Base-by-base conservation (phyloP, 1,284 basidiomycete genomes). In the Puccinia novopanici region DNA sequence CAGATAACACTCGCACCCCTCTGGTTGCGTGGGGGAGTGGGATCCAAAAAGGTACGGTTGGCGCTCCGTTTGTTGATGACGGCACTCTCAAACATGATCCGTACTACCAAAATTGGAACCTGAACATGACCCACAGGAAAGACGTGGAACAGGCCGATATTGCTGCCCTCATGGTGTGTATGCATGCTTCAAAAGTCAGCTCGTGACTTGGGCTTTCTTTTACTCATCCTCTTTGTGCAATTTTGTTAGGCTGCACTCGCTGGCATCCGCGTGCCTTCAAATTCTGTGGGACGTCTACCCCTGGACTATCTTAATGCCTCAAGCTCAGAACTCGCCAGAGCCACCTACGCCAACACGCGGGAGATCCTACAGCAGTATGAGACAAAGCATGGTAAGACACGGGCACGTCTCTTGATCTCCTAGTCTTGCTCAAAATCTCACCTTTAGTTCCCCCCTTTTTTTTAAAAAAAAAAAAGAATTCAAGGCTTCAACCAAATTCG, bases 121-220 rank as follows among this genome's bases (percentile, higher is more conserved):
- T 92, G 1, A 84, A 81, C 24, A 88, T 89, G 75, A 85, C 92
- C 0, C 86, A 89, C 37, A 88, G 92, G 19, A 88, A 89, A 42
- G 92, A 95, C 83, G 88, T 95, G 2, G 92, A 92, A 81, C 94
- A 95, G 84, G 94, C 93, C 0, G 93, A 95, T 83, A 88, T 95
- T 27, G 89, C 94, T 12, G 88, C 91, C 8, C 87, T 95, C 61
- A 93, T 95, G 91, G 88, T 84, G 54, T 65, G 83, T 52, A 17
- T 15, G 22, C 34, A 34, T 34, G 34, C 34, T 34, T 34, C 34
- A 34, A 34, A 34, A 34, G 34, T 4, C 34, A 34, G 2, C 34
- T 34, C 34, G 1, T 34, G 4, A 34, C 1, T 34, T 34, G 4
- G 34, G 34, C 34, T 4, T 34, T 34, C 34, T 34, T 34, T 65